Base-by-base conservation (phyloP, 2,329 filamentous ascomycete species). In the Metarhizium brunneum region DNA sequence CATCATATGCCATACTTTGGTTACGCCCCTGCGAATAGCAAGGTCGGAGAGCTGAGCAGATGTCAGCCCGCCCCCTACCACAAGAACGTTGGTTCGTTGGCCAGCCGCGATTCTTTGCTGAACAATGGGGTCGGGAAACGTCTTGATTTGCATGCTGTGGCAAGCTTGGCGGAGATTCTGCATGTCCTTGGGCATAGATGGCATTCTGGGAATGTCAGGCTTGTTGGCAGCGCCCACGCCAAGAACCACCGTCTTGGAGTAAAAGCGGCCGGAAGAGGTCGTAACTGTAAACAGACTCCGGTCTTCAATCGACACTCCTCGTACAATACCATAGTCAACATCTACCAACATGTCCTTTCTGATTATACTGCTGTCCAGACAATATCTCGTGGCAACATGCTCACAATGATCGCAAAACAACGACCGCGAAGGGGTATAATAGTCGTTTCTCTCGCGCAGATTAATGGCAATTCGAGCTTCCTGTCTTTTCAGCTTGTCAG, bases 41-140 rank as follows among this genome's bases (percentile, higher is more conserved):
- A 87, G 75, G 63, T 90, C 86, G 0, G 83, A 77, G 18, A 92
- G 74, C 66, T 92, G 89, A 0, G 87, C 86, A 25, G 86, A 88
- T 0, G 88, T 91, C 4, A 92, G 71, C 0, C 89, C 89, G 1
- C 88, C 89, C 2, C 87, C 87, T 4, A 92, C 76, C 8, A 92
- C 78, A 7, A 91, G 74, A 7, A 92, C 68, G 58, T 85, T 84
- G 0, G 85, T 88, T n/a, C 68, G 59, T 56, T 69, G 64, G 5
- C 70, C 70, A 1, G 70, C 67, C 6, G 73, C 70, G 10, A 90
- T 81, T 55, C 82, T 83, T 0, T 68, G 62, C 18, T 69, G 68
- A 1, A 90, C 69, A 2, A 77, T 64, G 0, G 72, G 67, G 52
- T 81, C 77, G 0, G 86, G 83, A 50, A 87, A 81, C 1, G 73